phyloP scores from a whole-genome alignment of 2,329 filamentous ascomycete species.

The Magnaporthiopsis incrustans region DNA sequence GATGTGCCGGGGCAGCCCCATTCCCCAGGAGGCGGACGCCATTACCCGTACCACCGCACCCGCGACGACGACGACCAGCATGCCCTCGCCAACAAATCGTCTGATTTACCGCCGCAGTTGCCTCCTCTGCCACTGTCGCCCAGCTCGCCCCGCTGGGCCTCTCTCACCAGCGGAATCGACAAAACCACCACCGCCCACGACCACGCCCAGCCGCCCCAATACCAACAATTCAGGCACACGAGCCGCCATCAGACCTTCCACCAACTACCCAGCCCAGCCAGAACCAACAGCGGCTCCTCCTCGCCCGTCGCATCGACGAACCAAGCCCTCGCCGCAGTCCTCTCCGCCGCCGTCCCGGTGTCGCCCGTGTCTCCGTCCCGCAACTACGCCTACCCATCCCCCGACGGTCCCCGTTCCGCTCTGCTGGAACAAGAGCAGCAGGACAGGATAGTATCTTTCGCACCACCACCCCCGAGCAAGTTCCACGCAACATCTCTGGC shows the following conservation, averaged over 20 bases:
- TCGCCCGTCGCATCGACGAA: conserved; percentile 7
- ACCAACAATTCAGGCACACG: not conserved
- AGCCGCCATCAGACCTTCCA: not conserved
- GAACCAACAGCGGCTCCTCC: too few relatives aligned
- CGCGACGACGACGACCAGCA: conserved; percentile 7
- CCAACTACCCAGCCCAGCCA: not conserved
- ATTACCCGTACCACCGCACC: conserved; percentile 5
- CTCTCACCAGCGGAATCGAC: conserved; percentile 22
- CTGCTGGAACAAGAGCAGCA: conserved; percentile 3
- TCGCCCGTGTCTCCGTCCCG: not conserved
- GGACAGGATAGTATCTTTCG: not conserved
- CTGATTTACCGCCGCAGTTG: conserved; percentile 16
- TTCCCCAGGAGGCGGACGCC: conserved; percentile 5
- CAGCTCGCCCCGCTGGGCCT: conserved; percentile 39
- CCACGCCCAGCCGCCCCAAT: conserved; percentile 9
- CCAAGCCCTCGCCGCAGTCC: not conserved
- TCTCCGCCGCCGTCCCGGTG: not conserved
- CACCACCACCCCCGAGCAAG: not conserved
- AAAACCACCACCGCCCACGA: conserved; percentile 16
- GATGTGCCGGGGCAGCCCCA: conserved; percentile 10
- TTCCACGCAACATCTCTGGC: conserved; percentile 6
- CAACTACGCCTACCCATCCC: conserved; percentile 11
- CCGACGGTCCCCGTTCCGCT: not conserved
- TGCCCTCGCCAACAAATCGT: not conserved
- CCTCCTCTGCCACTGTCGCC: conserved; percentile 27